Evolutionary conservation across 2,329 filamentous ascomycete genomes (phyloP).

Genomic region (Verticillium longisporum): DNA sequence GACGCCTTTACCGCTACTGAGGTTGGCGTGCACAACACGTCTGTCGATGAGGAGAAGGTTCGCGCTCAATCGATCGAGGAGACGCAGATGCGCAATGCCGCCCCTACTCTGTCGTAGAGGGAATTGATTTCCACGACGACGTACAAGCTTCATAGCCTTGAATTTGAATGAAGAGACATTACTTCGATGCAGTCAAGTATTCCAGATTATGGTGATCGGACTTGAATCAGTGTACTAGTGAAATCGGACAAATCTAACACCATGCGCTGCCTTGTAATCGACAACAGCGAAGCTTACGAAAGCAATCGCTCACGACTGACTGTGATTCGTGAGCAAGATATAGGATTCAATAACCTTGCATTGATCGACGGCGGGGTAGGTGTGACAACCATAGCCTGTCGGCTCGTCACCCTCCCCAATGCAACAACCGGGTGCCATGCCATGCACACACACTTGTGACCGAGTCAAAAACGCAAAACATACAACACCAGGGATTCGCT

Average conservation of each 20-base stretch:
- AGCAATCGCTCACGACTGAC: too few relatives aligned
- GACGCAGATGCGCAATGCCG: background rate
- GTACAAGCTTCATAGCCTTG: background rate
- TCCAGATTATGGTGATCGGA: background rate
- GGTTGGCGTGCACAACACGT: constrained; percentile 27
- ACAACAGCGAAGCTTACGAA: too few relatives aligned
- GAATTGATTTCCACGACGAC: background rate
- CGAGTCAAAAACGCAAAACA: background rate
- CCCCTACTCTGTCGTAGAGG: background rate
- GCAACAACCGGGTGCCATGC: background rate
- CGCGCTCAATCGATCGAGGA: background rate
- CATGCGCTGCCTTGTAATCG: too few relatives aligned
- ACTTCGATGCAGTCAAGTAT: background rate
- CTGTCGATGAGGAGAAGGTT: constrained; percentile 14
- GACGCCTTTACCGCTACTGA: constrained; percentile 47
- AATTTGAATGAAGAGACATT: background rate
- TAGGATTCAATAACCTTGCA: background rate
- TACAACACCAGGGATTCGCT: background rate
- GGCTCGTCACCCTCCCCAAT: background rate
- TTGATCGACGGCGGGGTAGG: background rate
- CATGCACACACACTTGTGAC: background rate
- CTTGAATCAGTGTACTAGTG: background rate
- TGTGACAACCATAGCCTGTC: background rate
- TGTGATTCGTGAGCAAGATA: background rate
- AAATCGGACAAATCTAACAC: too few relatives aligned